Evolutionary conservation across 2,329 filamentous ascomycete species (phyloP), one percentile per base, ranked within the genome.

Genomic region (Aureobasidium sp.): DNA sequence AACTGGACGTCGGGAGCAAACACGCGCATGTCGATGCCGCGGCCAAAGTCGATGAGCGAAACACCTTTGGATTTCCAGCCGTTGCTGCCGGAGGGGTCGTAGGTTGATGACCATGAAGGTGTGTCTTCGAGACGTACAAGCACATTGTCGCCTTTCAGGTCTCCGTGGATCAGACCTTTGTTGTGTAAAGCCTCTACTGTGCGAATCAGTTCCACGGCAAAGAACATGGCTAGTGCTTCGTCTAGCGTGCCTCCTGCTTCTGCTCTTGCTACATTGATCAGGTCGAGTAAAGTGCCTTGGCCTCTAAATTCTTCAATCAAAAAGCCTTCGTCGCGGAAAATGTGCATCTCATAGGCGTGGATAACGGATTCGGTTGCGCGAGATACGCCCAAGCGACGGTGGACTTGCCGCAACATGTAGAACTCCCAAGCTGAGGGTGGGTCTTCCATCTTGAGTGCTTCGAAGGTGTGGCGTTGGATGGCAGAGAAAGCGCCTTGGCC

Each of bases 91-190:
- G 88, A 85, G 2, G 86, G 83, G 10, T 81, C 81, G 79, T 93
- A 97, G 63, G 86, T 83, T 0, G 80, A 73, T 15, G 79, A 76
- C 75, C 89, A 85, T 2, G 21, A 1, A 29, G 68, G 69, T 16
- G 66, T 67, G 10, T 79, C 71, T 60, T 91, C 88, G 25, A 97
- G 85, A 5, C 94, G 89, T 4, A 97, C 84, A 2, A 99, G 85
- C 68, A 95, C 93, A 72, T 99, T 99, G 75, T 99, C 94, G 1
- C 89, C 86, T 76, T 99, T 99, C 67, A 99, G 81, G 70, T 99
- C 94, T 42, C 94, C 94, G 71, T 99, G 94, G 49, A 97, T 79
- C 62, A 99, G 80, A 3, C 85, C 83, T 67, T 88, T 88, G 3
- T 84, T 73, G 74, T 99, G 94, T 27, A 99, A 81, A 0, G 88